Percentiles rank a stretch among this genome's conserved stretches.
Evolutionary conservation across 257 asterid species (phyloP).

Genomic region (Hygrophila difformis): DNA sequence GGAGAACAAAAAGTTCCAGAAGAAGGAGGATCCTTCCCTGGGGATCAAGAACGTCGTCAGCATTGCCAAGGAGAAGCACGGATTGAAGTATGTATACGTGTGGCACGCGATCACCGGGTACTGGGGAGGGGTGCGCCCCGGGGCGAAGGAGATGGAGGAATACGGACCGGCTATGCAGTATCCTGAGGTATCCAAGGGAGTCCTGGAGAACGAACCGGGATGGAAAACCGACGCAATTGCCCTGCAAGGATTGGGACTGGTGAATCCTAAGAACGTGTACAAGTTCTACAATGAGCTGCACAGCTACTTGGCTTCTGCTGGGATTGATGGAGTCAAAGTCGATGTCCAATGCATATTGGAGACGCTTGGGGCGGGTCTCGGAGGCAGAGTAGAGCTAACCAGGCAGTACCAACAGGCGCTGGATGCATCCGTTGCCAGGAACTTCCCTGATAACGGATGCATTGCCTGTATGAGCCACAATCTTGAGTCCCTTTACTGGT

Average conservation of each 20-base stretch:
- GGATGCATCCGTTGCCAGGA: slow-evolving; percentile 70
- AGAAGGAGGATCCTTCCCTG: slow-evolving; percentile 28
- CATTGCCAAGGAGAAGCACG: slow-evolving; percentile 65
- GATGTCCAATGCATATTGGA: slow-evolving; percentile 84
- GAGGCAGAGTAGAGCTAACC: slow-evolving; percentile 78
- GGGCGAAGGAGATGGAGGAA: too few relatives aligned
- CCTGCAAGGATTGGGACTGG: slow-evolving; percentile 65
- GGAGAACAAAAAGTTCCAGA: slow-evolving; percentile 59
- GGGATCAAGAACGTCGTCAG: slow-evolving; percentile 62
- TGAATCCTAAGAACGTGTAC: slow-evolving; percentile 65
- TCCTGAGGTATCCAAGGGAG: slow-evolving; percentile 56
- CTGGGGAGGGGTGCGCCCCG: slow-evolving; percentile 88
- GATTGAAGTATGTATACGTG: slow-evolving; percentile 67
- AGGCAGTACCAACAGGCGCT: slow-evolving; percentile 83
- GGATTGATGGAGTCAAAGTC: slow-evolving; percentile 80
- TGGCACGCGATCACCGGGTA: slow-evolving; percentile 95
- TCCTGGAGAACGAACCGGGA: slow-evolving; percentile 62
- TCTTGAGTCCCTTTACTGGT: slow-evolving; percentile 86
- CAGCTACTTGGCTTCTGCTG: slow-evolving; percentile 69
- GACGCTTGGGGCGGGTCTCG: slow-evolving; percentile 76
- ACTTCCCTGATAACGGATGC: slow-evolving; percentile 73
- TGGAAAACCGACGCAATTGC: slow-evolving; percentile 72
- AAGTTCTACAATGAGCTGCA: slow-evolving; percentile 74
- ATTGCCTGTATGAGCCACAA: slow-evolving; percentile 93
- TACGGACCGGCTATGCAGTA: slow-evolving; percentile 60